Base-by-base conservation (phyloP, 2,329 filamentous ascomycete species). In the Coccinonectria pachysandricola region DNA sequence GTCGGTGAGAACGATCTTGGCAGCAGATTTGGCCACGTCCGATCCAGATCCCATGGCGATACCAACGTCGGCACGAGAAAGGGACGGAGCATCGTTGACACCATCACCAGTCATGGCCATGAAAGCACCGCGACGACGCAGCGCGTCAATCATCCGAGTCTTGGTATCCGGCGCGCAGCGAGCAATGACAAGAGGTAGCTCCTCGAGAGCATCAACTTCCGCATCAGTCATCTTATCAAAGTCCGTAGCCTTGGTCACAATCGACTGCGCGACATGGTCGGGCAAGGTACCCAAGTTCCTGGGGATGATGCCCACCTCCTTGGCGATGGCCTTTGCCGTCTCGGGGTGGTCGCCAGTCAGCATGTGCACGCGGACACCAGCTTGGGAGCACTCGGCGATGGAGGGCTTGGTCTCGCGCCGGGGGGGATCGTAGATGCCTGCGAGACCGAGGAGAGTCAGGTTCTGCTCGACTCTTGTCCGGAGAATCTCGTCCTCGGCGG, bases 1-100 rank as follows among this genome's bases (percentile, higher is more conserved):
- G 48, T 91, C 82, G 0, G 81, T 85, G 22, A 93, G 62, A 28
- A 92, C 84, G 54, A 93, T 88, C 50, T 73, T 79, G 11, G 78
- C 69, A 0, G 83, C 83, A 21, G 79, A 81, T 54, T 91, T 92
- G 35, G 84, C 84, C 6, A 92, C 84, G 42, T 91, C 84, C 8
- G 78, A 85, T 2, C 84, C 84, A 9, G 79, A 77, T n/a, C 84
- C 84, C 84, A 92, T 92, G 28, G 83, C 83, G 39, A 91, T 93
- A 37, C 82, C 84, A 5, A 93, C 82, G 46, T 93, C 85, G 3
- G 83, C 79, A 22, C 73, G 70, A 42, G 83, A 82, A 17, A 92
- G 65, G 4, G 81, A 85, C 0, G 84, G 84, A 2, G 81, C 81
- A 48, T 92, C 84, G 48, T 92, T 92, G 36, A 91, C 84, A 23